Base-by-base conservation (phyloP, 352 stramenopile genomes). In the Globisporangium nodosum region DNA sequence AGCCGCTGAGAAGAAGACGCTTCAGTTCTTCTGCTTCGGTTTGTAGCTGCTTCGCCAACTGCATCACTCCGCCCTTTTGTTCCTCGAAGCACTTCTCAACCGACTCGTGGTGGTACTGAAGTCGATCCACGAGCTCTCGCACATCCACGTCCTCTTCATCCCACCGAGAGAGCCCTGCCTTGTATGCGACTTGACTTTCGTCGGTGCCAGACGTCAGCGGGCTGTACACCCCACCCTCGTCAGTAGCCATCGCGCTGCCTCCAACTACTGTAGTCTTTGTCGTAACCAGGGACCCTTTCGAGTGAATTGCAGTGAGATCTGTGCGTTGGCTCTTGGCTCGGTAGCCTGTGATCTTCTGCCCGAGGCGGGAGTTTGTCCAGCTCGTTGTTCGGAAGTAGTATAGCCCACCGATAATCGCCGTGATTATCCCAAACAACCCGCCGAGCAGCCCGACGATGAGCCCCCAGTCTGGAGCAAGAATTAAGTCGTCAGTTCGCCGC, bases 391-490 rank as follows among this genome's bases (percentile, higher is more conserved):
- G 85, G 61, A 95, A 92, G 69, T 88, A 90, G 63, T 93, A 93
- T 15, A 95, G 55, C 4, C 80, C 81, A 16, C 62, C 72, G 52
- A 95, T 95, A 9, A 97, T 67, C 8, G 79, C 66, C 3, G 78
- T 62, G 0, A 97, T 72, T 50, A 96, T 77, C 0, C 72, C 81
- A 16, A 96, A 75, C 3, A 97, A 63, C 0, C 85, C 89, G 5
- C 74, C 72, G 0, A 97, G 62, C 1, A 97, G 52, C 0, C 83
- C 84, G 0, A 80, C 59, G 35, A 97, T 89, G 3, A 97, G 71
- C 0, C 62, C 68, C 90, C 90, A 97, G 63, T 97, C 83, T 4
- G 89, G 87, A n/a, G 83, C 81, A 30, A 97, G 69, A 16, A 97
- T 92, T 47, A 97, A 73, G 21, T 92, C 80, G 39, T 89, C 71